Evolutionary conservation across 2,329 filamentous ascomycete species (phyloP), one percentile per base, ranked within the genome.

Genomic region (Sporothrix variecibatus): DNA sequence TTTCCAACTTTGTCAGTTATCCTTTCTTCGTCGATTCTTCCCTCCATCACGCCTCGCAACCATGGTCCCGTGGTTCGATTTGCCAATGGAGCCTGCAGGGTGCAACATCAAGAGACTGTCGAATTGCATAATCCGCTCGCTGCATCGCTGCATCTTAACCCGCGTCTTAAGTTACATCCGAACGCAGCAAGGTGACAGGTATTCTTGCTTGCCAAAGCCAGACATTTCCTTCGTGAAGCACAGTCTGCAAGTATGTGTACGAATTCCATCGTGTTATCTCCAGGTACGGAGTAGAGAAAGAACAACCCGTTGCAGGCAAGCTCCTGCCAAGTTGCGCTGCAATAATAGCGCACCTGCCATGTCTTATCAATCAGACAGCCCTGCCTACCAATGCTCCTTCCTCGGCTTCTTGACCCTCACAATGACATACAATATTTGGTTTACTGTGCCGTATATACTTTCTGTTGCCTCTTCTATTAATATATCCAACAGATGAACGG

Each of bases 51-150:
- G 23, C 20, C 43, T 68, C 43, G 15, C 43, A 53, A 31, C 4
- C 4, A 28, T 53, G 70, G 70, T 40, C 70, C 70, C 58, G 70
- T 72, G 58, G 56, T 38, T 71, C 49, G n/a, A 58, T 28, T 38
- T 23, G 34, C 51, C 49, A 58, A 43, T 28, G 51, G 49, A n/a
- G 11, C 68, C 43, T 17, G 46, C 67, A n/a, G 65, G 43, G 67
- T 69, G 46, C 67, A 34, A 38, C 67, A 51, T n/a, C 28, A 53
- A 71, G 38, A 58, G 17, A 51, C 51, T 56, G 70, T 23, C 70
- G 70, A 72, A 72, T 72, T 62, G 70, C 70, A 72, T 51, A 72
- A 62, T 51, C 34, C 31, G 40, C 51, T 58, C 68, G n/a, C 68
- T 51, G 43, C 28, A 26, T 58, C 23, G 51, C 56, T 70, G 51